Evolutionary conservation across 78 protist genomes (phyloP), one percentile per base, ranked within the genome.

Genomic region (Guillardia theta): DNA sequence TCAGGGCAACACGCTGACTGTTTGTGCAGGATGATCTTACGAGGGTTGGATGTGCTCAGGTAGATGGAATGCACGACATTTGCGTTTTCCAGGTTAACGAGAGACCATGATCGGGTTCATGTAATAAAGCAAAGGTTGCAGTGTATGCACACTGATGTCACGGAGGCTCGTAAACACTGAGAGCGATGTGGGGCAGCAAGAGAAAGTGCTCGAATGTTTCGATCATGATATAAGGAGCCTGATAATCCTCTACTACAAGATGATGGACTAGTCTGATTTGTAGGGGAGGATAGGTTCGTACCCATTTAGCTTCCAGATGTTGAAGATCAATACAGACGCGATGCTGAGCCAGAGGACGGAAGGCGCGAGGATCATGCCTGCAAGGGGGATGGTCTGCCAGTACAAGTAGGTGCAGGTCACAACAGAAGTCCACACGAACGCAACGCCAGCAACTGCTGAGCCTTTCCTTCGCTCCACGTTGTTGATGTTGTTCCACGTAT

Each of bases 61-160:
- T 78, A 44, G 90, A 37, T 0, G 90, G 90, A 45, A 78, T 78
- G 90, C 45, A 78, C 30, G 90, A 78, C 48, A 43, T 78, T 36
- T 78, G 90, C 90, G 90, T 78, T 8, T 78, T 78, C 90, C 48
- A 78, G 50, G 90, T 78, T 50, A 78, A 78, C 90, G 90, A 78
- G 48, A 78, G 50, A 9, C 90, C 90, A 10, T 78, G 48, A 33
- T 36, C 83, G 36, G 83, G 83, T 70, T 43, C 41, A n/a, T n/a
- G n/a, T n/a, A n/a, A n/a, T n/a, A n/a, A n/a, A n/a, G n/a, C n/a
- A n/a, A n/a, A n/a, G n/a, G n/a, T n/a, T n/a, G n/a, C n/a, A n/a
- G n/a, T n/a, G n/a, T n/a, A 18, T 53, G 62, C 62, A 21, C 62
- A 18, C 62, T 53, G 33, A 12, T 21, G 62, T 53, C 62, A 21